phyloP scores from a whole-genome alignment of 352 stramenopile species.

The Globisporangium cylindrosporum region DNA sequence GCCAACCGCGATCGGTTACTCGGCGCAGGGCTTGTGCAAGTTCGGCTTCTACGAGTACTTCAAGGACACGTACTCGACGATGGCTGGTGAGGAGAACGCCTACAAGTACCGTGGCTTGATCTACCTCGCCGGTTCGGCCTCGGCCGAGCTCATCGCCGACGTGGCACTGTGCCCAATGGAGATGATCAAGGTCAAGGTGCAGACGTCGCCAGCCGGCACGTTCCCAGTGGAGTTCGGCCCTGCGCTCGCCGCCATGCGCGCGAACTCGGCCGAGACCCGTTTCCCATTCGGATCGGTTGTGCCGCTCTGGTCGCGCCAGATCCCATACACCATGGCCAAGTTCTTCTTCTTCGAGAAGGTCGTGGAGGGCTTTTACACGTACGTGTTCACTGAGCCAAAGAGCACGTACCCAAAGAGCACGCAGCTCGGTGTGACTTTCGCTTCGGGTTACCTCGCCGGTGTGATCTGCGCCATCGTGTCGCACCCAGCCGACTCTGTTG shows the following conservation, averaged over 20 bases:
- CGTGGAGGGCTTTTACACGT: conserved; percentile 85
- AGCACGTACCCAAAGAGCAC: conserved; percentile 90
- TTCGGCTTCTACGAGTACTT: conserved; percentile 96
- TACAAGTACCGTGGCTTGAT: conserved; percentile 92
- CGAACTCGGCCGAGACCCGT: conserved; percentile 82
- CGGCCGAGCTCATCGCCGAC: conserved; percentile 93
- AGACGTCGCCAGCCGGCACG: conserved; percentile 86
- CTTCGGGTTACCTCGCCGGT: conserved; percentile 98
- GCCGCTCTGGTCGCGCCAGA: conserved; percentile 90
- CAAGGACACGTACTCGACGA: conserved; percentile 92
- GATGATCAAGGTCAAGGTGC: conserved; percentile 95
- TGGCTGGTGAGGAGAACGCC: conserved; percentile 90
- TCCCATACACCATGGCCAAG: conserved; percentile 99
- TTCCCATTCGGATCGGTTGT: conserved; percentile 92
- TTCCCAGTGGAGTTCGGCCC: conserved; percentile 88
- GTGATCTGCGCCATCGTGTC: conserved; percentile 99
- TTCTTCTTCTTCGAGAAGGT: conserved; percentile 97
- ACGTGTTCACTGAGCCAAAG: conserved; percentile 91
- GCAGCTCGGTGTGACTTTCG: conserved; percentile 96
- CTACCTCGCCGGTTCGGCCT: conserved; percentile 91
- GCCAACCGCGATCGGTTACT: conserved; percentile 92
- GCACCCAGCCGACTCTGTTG: conserved; percentile 98
- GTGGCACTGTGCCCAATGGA: conserved; percentile 93
- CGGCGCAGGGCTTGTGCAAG: conserved; percentile 88
- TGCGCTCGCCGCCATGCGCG: conserved; percentile 86